Evolutionary conservation across 306 rosid genomes (phyloP), one percentile per base, ranked within the genome.

Genomic region (Sophora flavescens): DNA sequence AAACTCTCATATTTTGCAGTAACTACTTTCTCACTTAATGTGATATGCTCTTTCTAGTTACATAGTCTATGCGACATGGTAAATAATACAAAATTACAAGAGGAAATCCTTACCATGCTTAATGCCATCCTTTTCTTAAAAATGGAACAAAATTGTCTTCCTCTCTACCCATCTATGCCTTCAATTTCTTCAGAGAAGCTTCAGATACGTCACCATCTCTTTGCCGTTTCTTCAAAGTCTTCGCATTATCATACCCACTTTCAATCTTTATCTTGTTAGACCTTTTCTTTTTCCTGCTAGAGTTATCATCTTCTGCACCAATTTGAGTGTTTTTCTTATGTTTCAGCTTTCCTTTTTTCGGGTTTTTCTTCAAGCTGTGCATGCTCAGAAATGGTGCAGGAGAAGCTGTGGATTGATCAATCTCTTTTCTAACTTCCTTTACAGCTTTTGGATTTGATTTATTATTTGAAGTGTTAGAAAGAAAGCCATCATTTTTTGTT

Each of bases 401-500:
- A 82, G 92, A 84, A 76, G 80, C 72, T 28, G 87, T 74, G 72
- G 84, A 77, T 67, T 88, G 88, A 56, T 81, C 83, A 3, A 90
- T 91, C 82, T 89, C 92, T 87, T 88, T 82, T 75, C 91, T 84
- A 87, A 86, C 70, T 41, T 86, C 87, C 75, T 91, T 89, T 22
- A 89, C 77, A 50, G 66, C 63, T 54, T 89, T 85, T n/a, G 85
- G 77, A 45, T 63, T 82, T 45, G 88, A 84, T 36, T 42, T 79
- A 30, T 69, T 80, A 78, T 78, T 85, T 63, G 80, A 77, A 65
- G 80, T 73, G 16, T 84, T 88, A 3, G 84, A 73, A 52, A 89
- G 96, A 82, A 86, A 91, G 70, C 68, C 74, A 14, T 79, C 80
- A 36, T 45, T 72, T 81, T 77, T 88, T 4, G 44, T 64, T 58